A percentile compares a stretch with the other conserved stretches of the same genome.
Conservation (phyloP, 2,329 filamentous ascomycete genomes). For the Epichloe scottii region DNA sequence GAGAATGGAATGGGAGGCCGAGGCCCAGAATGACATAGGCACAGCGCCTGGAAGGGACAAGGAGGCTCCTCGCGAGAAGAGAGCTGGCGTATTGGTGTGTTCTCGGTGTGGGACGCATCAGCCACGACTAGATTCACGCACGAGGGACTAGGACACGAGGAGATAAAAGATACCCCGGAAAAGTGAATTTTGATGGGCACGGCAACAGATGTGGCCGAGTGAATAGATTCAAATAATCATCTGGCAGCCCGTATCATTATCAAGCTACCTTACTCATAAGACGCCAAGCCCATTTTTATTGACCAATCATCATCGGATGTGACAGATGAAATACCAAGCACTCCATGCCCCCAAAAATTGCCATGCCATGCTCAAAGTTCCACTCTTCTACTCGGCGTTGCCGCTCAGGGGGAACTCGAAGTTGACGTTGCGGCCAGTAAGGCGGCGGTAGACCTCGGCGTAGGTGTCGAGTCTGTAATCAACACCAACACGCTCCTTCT, state of each 20-base stretch:
- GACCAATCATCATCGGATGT: constrained; percentile 24
- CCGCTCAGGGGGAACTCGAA: constrained; percentile 96
- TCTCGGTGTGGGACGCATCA: constrained; percentile 74
- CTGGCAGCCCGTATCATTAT: constrained; percentile 32
- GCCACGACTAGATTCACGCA: constrained; percentile 24
- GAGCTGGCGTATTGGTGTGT: constrained; percentile 96
- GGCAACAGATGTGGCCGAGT: constrained; percentile 11
- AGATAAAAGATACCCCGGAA: constrained; percentile 30
- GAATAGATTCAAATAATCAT: constrained; percentile 22
- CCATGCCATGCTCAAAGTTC: constrained; percentile 20
- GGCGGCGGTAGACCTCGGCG: constrained; percentile 96
- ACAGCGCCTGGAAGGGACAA: constrained; percentile 38
- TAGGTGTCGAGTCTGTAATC: constrained; percentile 99
- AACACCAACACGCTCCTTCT: constrained; percentile 99
- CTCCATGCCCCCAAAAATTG: constrained; percentile 4
- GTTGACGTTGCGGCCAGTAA: constrained; percentile 90
- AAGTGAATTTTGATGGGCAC: constrained; percentile 7
- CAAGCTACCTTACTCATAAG: constrained; percentile 36
- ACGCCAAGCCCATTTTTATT: constrained; percentile 30
- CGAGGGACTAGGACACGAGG: neutral
- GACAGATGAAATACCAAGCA: constrained; percentile 20
- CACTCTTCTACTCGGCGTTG: constrained; percentile 52
- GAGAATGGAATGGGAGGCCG: constrained; percentile 77
- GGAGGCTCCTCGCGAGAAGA: constrained; percentile 58
- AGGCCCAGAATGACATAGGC: constrained; percentile 52